Evolutionary conservation across 257 asterid species (phyloP), one percentile per base, ranked within the genome.

Genomic region (Ocimum tenuiflorum): DNA sequence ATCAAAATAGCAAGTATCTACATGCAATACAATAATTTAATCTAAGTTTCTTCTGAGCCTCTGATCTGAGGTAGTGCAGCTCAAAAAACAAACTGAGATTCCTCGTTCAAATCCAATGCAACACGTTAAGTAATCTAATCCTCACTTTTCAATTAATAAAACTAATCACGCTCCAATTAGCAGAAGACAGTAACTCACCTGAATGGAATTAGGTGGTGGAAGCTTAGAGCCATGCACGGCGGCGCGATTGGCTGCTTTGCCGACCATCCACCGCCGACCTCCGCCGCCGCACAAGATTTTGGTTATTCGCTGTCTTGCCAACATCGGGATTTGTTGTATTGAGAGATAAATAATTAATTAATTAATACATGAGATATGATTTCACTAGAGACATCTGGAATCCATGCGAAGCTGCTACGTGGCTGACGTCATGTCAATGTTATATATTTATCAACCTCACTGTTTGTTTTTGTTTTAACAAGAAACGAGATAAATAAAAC

Each of bases 211-310:
- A 10, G 83, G 80, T 47, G 67, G 27, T 3, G 90, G 95, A 38
- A 76, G 83, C 81, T 81, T 87, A 31, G 82, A 52, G 29, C 95
- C 90, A 27, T 85, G 92, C 54, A 85, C 92, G 58, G 88, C 85
- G 31, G 88, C 85, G 12, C 87, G 86, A 60, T 73, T 80, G 38
- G 83, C 58, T 27, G 88, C 83, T 73, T 83, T 88, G 42, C 60
- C 74, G 10, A 69, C 86, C 33, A 81, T 59, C 57, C 69, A 60
- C 70, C 87, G 79, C 52, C 33, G 49, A 36, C 63, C 78, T 31
- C 29, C 73, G 59, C 45, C 65, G 6, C 13, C 27, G 65, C 63
- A n/a, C 56, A 70, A 24, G 65, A 42, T 14, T 48, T 59, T 56
- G 0, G 53, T 38, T 36, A 51, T 3, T 7, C 33, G n/a, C 54